Conservation (phyloP, 83 land plant species). For the Picea mariana region DNA sequence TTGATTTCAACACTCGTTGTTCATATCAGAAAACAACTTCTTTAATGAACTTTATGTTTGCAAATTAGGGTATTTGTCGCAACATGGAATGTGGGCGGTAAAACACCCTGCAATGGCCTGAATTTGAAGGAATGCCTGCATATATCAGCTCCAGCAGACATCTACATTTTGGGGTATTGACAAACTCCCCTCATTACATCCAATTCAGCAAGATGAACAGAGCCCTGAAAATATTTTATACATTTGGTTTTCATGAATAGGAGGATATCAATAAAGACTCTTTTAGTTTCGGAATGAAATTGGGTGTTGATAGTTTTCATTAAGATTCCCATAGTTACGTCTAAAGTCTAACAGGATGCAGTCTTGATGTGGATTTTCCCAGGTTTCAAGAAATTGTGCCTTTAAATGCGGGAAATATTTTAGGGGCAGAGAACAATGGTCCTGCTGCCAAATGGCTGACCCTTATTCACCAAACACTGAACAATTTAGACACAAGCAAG, state of each 20-base stretch:
- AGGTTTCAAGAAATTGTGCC: slow-evolving; percentile 93
- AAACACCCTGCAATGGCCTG: slow-evolving; percentile 50
- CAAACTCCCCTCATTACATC: not conserved
- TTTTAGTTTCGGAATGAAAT: too few relatives aligned
- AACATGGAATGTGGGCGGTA: slow-evolving; percentile 86
- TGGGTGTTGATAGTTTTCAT: not conserved
- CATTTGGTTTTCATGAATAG: not conserved
- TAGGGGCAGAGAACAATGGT: slow-evolving; percentile 65
- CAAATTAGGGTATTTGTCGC: slow-evolving; percentile 1
- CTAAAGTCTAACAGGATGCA: not conserved
- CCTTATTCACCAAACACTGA: slow-evolving; percentile 62
- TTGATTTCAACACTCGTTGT: too few relatives aligned
- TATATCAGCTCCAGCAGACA: slow-evolving; percentile 44
- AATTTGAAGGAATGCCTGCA: slow-evolving; percentile 50
- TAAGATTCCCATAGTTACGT: not conserved
- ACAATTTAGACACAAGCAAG: slow-evolving; percentile 4
- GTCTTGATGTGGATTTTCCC: not conserved
- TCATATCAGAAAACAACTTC: too few relatives aligned
- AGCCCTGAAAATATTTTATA: not conserved
- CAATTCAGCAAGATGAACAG: not conserved
- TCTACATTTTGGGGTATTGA: slow-evolving; percentile 68
- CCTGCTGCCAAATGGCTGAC: slow-evolving; percentile 75
- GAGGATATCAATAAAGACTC: too few relatives aligned
- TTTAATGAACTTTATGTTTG: not conserved
- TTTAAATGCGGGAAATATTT: slow-evolving; percentile 73